A percentile compares a stretch with the other conserved stretches of the same genome.
Evolutionary conservation across 169 alveolate species (phyloP).

Genomic region (Hepatocystis sp.): DNA sequence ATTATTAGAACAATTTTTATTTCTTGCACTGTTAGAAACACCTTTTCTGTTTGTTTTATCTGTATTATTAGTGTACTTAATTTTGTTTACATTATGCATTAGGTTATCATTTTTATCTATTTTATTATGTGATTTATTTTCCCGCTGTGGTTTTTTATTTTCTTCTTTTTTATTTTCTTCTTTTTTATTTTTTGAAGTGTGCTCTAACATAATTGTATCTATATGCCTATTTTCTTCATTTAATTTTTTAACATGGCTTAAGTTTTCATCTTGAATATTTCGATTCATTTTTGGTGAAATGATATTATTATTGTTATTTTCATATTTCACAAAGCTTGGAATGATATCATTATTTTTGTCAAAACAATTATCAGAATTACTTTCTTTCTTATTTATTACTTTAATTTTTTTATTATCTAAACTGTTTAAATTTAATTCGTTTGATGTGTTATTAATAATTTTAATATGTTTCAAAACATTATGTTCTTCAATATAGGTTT

Average conservation of each 20-base stretch:
- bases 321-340: background rate
- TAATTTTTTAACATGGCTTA: background rate
- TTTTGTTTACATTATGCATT: constrained; percentile 3
- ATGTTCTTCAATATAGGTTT: no score
- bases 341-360: background rate
- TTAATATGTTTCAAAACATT: no score
- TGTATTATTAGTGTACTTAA: background rate
- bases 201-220: no score
- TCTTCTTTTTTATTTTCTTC: no score
- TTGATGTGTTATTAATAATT: no score
- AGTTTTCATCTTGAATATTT: constrained; percentile 14
- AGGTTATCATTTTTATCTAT: background rate
- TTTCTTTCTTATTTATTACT: background rate
- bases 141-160: constrained; percentile 1
- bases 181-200: no score
- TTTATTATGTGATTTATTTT: background rate
- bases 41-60: background rate
- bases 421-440: background rate
- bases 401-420: background rate
- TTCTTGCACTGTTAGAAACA: background rate
- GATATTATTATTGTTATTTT: constrained; percentile 5
- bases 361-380: constrained; percentile 6
- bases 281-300: background rate
- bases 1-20: background rate
- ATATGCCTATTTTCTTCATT: constrained; percentile 17